Evolutionary conservation across 2,329 filamentous ascomycete species (phyloP).

Genomic region (Cercospora sp.): DNA sequence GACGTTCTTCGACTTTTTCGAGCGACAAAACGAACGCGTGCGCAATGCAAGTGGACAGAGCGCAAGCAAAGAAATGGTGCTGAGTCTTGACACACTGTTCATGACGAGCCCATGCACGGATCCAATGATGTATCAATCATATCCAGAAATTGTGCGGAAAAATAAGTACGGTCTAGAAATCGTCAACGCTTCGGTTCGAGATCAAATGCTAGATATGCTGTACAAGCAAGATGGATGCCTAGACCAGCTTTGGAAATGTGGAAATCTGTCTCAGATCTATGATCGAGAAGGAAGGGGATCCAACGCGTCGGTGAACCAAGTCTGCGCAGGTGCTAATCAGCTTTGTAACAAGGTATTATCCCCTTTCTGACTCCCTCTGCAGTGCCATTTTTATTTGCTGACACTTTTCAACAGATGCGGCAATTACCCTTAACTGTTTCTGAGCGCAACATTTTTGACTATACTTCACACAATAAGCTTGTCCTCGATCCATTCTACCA

Average conservation of each 20-base stretch:
- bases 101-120: constrained; percentile 56
- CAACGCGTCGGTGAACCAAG: constrained; percentile 40
- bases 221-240: constrained; percentile 53
- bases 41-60: constrained; percentile 46
- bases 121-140: constrained; percentile 49
- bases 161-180: constrained; percentile 58
- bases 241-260: constrained; percentile 55
- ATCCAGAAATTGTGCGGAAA: constrained; percentile 55
- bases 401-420: constrained; percentile 22
- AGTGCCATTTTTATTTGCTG: neutral
- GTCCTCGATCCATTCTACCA: constrained; percentile 31
- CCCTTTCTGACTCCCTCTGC: neutral
- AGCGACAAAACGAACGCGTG: constrained; percentile 58
- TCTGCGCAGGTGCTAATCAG: constrained; percentile 49
- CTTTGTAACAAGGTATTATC: constrained; percentile 44
- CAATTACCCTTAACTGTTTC: neutral
- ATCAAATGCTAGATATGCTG: constrained; percentile 57
- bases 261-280: constrained; percentile 38
- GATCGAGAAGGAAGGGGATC: constrained; percentile 52
- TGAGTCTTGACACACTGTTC: constrained; percentile 56
- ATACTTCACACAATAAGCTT: constrained; percentile 40
- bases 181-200: constrained; percentile 58
- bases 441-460: constrained; percentile 56
- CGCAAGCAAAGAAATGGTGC: constrained; percentile 43
- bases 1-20: constrained; percentile 57